Percentiles rank a stretch among this genome's conserved stretches.
Evolutionary conservation across 495 filamentous ascomycete genomes (phyloP).

Genomic region (Pseudoneurospora amorphoporcata): DNA sequence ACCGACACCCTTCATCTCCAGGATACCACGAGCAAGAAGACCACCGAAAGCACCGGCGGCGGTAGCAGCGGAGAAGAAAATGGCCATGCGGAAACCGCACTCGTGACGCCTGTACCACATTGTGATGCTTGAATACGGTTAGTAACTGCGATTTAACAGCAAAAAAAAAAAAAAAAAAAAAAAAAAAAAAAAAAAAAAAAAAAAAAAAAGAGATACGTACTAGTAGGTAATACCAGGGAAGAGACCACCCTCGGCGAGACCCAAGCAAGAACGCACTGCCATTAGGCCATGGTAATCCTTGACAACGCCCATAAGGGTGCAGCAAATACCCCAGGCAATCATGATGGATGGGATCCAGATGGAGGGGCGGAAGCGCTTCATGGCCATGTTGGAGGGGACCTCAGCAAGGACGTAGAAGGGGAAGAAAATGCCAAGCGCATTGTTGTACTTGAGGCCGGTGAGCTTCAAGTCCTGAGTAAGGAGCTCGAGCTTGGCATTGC

Average conservation of each 20-base stretch:
- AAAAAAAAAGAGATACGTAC: conserved; percentile 7
- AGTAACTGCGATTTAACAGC: background rate
- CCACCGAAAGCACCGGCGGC: conserved; percentile 72
- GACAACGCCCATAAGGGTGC: conserved; percentile 61
- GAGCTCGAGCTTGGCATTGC: conserved; percentile 70
- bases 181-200: background rate
- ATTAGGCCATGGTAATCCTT: conserved; percentile 62
- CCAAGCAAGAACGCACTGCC: conserved; percentile 61
- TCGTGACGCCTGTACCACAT: conserved; percentile 61
- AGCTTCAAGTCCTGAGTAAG: conserved; percentile 53
- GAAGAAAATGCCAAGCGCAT: conserved; percentile 70
- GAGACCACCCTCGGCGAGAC: conserved; percentile 67
- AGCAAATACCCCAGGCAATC: conserved; percentile 47
- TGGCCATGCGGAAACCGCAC: conserved; percentile 56
- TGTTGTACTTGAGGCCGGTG: conserved; percentile 55
- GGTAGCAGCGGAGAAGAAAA: conserved; percentile 78
- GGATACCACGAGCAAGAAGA: conserved; percentile 59
- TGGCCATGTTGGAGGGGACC: conserved; percentile 61
- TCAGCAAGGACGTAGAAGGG: conserved; percentile 72
- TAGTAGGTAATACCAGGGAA: conserved; percentile 70
- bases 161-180: background rate
- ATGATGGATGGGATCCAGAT: conserved; percentile 50
- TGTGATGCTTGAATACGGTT: conserved; percentile 39
- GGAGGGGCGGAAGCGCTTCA: conserved; percentile 53
- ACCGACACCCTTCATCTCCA: conserved; percentile 53